Evolutionary conservation across 202 grass and related monocot species (phyloP).

Genomic region (Eragrostis tef): DNA sequence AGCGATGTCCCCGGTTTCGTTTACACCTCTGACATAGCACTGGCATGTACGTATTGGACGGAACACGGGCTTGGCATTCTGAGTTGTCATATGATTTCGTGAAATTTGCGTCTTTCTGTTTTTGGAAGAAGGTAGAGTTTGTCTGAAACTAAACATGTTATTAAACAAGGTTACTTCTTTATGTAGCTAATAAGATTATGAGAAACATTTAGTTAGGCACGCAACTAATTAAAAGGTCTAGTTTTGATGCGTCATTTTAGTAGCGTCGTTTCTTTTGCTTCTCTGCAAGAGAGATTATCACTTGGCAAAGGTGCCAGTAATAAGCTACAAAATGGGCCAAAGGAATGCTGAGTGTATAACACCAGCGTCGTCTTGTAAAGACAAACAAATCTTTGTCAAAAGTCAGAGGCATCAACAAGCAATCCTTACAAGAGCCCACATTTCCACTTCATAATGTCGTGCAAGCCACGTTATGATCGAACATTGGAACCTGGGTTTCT

Average conservation of each 20-base stretch:
- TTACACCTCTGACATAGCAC: background rate
- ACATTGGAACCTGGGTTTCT: constrained; percentile 32
- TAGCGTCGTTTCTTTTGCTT: background rate
- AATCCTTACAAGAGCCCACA: constrained; percentile 43
- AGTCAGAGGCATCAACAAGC: constrained; percentile 42
- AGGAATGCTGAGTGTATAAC: too few relatives aligned
- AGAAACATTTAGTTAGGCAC: background rate
- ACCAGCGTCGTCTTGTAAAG: constrained; percentile 8
- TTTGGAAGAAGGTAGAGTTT: background rate
- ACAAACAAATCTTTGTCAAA: constrained; percentile 43
- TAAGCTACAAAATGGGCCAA: too few relatives aligned
- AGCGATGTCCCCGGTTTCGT: constrained; percentile 26
- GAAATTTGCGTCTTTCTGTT: background rate
- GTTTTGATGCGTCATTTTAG: background rate
- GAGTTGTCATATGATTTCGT: background rate
- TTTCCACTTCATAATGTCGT: constrained; percentile 48
- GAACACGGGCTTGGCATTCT: background rate
- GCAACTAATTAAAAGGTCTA: background rate
- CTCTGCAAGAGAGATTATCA: background rate
- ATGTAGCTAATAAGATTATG: background rate
- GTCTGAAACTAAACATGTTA: background rate
- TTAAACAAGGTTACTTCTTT: background rate
- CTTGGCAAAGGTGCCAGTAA: too few relatives aligned
- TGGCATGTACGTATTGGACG: background rate
- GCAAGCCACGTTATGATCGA: constrained; percentile 41